A percentile compares a stretch with the other conserved stretches of the same genome.
Conservation (phyloP, 2,329 filamentous ascomycete genomes). For the Fusarium robinianum region DNA sequence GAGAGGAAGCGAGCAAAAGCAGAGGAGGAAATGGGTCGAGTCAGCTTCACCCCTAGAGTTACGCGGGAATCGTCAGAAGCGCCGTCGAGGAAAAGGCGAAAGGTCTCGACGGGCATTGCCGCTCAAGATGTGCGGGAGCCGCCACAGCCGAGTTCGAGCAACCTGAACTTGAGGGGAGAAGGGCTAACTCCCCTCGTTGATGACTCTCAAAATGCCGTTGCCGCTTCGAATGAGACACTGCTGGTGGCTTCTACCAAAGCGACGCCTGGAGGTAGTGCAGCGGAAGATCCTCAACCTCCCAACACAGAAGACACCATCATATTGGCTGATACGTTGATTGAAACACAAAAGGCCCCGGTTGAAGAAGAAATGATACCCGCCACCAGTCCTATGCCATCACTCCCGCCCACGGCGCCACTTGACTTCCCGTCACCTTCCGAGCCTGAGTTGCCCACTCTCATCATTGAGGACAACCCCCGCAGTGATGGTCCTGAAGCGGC, state of each 20-base stretch:
- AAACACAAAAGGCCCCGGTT: slow-evolving; percentile 17
- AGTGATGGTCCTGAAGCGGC: slow-evolving; percentile 17
- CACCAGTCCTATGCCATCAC: slow-evolving; percentile 43
- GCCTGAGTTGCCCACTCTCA: slow-evolving; percentile 43
- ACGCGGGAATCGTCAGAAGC: slow-evolving; percentile 29
- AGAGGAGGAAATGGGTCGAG: slow-evolving; percentile 46
- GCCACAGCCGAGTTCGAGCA: not conserved
- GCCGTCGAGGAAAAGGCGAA: slow-evolving; percentile 38
- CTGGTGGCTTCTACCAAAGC: slow-evolving; percentile 41
- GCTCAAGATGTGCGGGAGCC: not conserved
- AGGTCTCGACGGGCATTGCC: slow-evolving; percentile 4
- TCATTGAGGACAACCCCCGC: slow-evolving; percentile 27
- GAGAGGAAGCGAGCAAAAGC: slow-evolving; percentile 47
- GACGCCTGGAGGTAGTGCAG: slow-evolving; percentile 35
- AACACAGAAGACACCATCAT: slow-evolving; percentile 14
- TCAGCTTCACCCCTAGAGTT: slow-evolving; percentile 42
- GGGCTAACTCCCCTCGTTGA: slow-evolving; percentile 25
- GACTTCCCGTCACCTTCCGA: slow-evolving; percentile 35
- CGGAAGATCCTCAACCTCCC: slow-evolving; percentile 12
- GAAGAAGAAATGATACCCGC: slow-evolving; percentile 47
- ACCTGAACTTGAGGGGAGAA: slow-evolving; percentile 12
- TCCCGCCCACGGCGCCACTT: slow-evolving; percentile 32
- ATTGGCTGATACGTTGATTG: slow-evolving; percentile 15
- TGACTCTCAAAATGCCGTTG: slow-evolving; percentile 34
- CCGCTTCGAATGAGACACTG: slow-evolving; percentile 33